Conservation (phyloP, 768 basidiomycete genomes). For the Russula sp. region DNA sequence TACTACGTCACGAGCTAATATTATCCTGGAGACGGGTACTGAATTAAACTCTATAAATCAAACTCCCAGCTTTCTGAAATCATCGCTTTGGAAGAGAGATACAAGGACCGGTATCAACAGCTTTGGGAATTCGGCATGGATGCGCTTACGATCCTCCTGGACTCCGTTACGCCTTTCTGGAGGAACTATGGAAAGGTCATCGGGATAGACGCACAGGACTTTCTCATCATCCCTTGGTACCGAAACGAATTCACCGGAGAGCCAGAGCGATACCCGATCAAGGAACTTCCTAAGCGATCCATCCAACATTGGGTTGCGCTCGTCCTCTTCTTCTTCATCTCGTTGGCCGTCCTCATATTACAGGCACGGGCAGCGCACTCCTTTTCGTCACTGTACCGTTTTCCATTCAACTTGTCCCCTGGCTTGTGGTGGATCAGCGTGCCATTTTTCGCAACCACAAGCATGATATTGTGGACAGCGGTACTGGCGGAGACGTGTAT, state of each 20-base stretch:
- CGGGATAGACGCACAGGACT: conserved; percentile 74
- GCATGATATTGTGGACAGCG: conserved; percentile 65
- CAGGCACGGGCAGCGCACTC: conserved; percentile 58
- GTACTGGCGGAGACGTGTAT: conserved; percentile 57
- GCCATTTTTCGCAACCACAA: conserved; percentile 61
- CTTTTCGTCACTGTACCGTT: conserved; percentile 51
- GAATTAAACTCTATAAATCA: conserved; percentile 4
- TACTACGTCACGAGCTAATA: no score
- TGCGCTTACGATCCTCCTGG: conserved; percentile 68
- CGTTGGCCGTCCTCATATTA: conserved; percentile 50
- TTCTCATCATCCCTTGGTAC: conserved; percentile 78
- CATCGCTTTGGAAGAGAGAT: conserved; percentile 70
- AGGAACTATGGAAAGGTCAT: conserved; percentile 79
- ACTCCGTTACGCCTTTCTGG: conserved; percentile 78
- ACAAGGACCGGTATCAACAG: conserved; percentile 75
- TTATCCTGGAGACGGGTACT: conserved; percentile 12
- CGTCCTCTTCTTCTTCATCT: conserved; percentile 48
- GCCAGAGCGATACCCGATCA: conserved; percentile 61
- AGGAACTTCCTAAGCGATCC: conserved; percentile 57
- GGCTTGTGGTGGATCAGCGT: conserved; percentile 61
- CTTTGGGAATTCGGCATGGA: conserved; percentile 82
- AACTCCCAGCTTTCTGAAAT: conserved; percentile 63
- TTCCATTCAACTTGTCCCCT: conserved; percentile 57
- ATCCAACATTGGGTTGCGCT: conserved; percentile 67
- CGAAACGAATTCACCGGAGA: conserved; percentile 84